Percentiles rank a stretch among this genome's conserved stretches.
These are phyloP conservation scores for Mycena galericulata DNA, from an alignment of 768 basidiomycete genomes.

Conservation along the genomic window DNA sequence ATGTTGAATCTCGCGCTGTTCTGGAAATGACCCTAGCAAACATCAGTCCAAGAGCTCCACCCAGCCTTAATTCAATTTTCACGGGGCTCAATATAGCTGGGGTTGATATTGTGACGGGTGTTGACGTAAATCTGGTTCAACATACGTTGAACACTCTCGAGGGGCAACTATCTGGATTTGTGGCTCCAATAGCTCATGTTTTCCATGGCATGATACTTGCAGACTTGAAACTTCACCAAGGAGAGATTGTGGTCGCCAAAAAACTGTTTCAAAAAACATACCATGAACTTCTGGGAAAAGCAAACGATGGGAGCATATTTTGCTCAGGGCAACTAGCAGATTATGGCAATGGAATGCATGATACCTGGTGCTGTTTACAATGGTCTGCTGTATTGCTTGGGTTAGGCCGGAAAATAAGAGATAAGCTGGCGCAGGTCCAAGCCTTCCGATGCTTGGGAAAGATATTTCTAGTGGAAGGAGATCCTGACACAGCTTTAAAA, in stretches of 20 bases:
- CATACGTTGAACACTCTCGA: neutral
- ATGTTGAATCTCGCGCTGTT: constrained; percentile 3
- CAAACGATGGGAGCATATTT: neutral
- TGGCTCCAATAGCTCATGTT: neutral
- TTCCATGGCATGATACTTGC: constrained; percentile 4
- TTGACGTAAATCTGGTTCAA: neutral
- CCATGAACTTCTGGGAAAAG: neutral
- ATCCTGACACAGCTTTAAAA: neutral
- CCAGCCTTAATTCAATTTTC: neutral
- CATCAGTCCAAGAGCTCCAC: constrained; percentile 1
- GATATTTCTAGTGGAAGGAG: neutral
- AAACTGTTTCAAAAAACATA: neutral
- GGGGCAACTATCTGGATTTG: neutral
- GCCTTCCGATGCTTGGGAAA: neutral
- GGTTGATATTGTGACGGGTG: constrained; percentile 1
- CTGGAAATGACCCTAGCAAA: neutral
- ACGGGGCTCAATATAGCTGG: constrained; percentile 10
- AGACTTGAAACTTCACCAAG: neutral
- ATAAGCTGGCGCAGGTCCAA: neutral
- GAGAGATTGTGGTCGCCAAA: neutral
- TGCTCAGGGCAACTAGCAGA: neutral
- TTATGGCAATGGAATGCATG: neutral
- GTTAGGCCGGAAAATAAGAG: neutral
- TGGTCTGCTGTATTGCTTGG: neutral
- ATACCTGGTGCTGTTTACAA: neutral